phyloP scores from a whole-genome alignment of 2,329 filamentous ascomycete genomes.

The Falciphora oryzae region DNA sequence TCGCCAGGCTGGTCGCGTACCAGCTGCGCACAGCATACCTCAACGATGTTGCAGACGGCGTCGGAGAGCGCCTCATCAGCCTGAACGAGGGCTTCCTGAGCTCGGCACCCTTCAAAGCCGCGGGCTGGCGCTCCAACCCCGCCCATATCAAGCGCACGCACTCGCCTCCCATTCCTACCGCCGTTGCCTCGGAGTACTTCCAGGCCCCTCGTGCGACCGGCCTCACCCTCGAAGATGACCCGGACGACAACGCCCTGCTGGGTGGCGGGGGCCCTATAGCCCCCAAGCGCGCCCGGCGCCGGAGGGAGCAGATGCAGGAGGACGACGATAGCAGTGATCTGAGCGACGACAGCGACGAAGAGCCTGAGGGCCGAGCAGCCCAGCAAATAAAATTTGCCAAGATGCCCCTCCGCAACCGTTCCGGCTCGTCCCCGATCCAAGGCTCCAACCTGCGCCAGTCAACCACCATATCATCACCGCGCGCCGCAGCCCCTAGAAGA shows the following conservation, averaged over 20 bases:
- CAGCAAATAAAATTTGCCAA: constrained; percentile 96
- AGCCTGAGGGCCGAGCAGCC: constrained; percentile 64
- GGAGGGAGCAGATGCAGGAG: constrained; percentile 72
- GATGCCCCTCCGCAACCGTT: constrained; percentile 81
- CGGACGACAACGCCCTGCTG: constrained; percentile 45
- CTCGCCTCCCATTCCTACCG: constrained; percentile 79
- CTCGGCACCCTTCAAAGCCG: constrained; percentile 74
- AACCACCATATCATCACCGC: constrained; percentile 39
- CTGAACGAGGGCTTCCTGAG: constrained; percentile 76
- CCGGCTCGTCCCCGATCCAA: constrained; percentile 82
- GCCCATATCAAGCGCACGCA: constrained; percentile 76
- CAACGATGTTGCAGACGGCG: constrained; percentile 72
- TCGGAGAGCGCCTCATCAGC: constrained; percentile 77
- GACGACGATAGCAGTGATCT: constrained; percentile 83
- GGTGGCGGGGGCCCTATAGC: constrained; percentile 54
- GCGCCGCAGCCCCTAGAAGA: constrained; percentile 43
- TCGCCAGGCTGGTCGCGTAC: constrained; percentile 67
- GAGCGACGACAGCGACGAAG: constrained; percentile 79
- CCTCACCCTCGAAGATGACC: constrained; percentile 62
- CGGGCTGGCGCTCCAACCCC: constrained; percentile 71
- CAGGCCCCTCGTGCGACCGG: constrained; percentile 60
- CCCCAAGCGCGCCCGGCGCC: constrained; percentile 54
- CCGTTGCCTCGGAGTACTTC: constrained; percentile 78
- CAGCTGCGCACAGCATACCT: constrained; percentile 77
- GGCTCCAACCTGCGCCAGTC: constrained; percentile 56